These are phyloP conservation scores for Candida glaebosa DNA, from an alignment of 805 yeast genomes.

Conservation along the genomic window DNA sequence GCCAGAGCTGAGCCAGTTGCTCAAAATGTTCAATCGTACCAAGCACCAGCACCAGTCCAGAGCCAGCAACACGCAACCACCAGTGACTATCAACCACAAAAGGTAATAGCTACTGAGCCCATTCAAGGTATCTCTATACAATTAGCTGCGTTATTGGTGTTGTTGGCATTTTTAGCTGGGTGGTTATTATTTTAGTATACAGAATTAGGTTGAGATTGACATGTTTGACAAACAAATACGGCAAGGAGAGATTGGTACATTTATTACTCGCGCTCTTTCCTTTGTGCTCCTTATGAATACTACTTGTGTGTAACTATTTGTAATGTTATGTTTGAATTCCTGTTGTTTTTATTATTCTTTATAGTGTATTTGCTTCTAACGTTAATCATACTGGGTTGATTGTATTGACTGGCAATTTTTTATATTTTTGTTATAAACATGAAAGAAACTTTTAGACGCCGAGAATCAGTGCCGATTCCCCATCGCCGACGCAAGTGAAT, in stretches of 20 bases:
- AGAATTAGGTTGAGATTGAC: too few relatives aligned
- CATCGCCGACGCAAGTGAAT: too few relatives aligned
- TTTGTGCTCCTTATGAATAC: background rate
- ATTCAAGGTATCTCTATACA: conserved; percentile 52
- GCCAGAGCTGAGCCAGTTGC: background rate
- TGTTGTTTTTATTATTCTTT: background rate
- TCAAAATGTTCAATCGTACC: conserved; percentile 3
- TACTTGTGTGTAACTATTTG: background rate
- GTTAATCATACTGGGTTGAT: background rate
- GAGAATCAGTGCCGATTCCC: too few relatives aligned
- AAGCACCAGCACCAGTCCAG: conserved; percentile 3
- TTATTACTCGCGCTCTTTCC: too few relatives aligned
- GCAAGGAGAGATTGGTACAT: too few relatives aligned
- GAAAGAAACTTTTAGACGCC: too few relatives aligned
- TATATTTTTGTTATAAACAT: background rate
- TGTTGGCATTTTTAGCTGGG: conserved; percentile 58
- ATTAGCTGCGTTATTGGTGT: conserved; percentile 45
- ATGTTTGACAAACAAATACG: too few relatives aligned
- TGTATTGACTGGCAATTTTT: background rate
- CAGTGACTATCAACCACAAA: conserved; percentile 9
- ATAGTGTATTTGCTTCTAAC: background rate
- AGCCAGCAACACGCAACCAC: background rate
- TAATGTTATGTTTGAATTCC: background rate
- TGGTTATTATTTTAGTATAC: conserved; percentile 65
- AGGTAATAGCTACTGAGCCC: conserved; percentile 20